Base-by-base conservation (phyloP, 1,284 basidiomycete genomes). In the Volvariella surrecta region DNA sequence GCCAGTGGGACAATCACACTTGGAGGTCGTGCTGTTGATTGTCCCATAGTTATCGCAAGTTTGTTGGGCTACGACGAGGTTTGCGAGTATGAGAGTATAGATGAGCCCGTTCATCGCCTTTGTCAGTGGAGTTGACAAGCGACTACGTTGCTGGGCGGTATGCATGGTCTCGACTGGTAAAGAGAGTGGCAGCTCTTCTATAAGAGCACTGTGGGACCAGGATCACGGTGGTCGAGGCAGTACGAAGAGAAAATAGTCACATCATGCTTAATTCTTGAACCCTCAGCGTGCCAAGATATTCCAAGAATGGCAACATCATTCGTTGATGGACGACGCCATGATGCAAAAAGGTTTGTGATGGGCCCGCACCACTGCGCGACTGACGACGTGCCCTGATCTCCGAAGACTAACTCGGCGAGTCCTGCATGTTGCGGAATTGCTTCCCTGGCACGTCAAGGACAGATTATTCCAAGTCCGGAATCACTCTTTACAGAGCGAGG, bases 401-500 rank as follows among this genome's bases (percentile, higher is more conserved):
- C 79, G 70, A 79, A 78, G 85, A 88, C 82, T 83, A 86, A 86
- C 82, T 87, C 78, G 84, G 84, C 76, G 60, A 71, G 71, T 66
- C 74, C 80, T 73, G 78, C 73, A 73, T 77, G 74, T 79, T 88
- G 84, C 84, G 76, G 79, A 86, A 88, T 88, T 80, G 69, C 85
- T 88, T 86, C 79, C 83, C 84, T 88, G 78, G 79, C 75, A 78
- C 68, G 74, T 78, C 79, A 77, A 74, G 79, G 73, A 63, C 78
- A 64, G 59, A 82, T 86, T 87, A 87, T 80, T 81, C 82, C 80
- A 76, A 75, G 71, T 66, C 63, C 65, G 55, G n/a, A 52, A 49
- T 70, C 79, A 74, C 57, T 24, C 63, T 74, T 79, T 87, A 65
- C 76, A 71, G 60, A 48, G 62, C 67, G 75, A 70, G 66, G 70